These are phyloP conservation scores for Hymenoscyphus fraxineus DNA, from an alignment of 2,329 filamentous ascomycete genomes.

Conservation along the genomic window DNA sequence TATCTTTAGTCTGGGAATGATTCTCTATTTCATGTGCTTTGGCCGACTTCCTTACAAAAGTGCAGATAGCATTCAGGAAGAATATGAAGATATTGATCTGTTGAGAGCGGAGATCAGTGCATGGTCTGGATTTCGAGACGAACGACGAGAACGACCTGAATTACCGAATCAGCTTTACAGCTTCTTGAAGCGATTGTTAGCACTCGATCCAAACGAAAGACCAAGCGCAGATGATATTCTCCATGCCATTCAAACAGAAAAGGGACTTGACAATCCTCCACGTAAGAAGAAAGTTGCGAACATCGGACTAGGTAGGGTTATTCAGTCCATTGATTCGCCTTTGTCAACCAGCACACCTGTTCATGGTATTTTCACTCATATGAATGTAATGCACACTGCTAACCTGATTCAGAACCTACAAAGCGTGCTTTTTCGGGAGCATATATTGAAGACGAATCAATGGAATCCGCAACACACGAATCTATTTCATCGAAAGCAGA, in stretches of 20 bases:
- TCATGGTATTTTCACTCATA: constrained; percentile 22
- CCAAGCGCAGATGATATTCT: constrained; percentile 86
- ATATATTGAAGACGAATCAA: constrained; percentile 31
- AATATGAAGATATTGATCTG: constrained; percentile 84
- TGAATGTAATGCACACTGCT: constrained; percentile 1
- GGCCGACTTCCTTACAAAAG: constrained; percentile 79
- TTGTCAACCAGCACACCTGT: constrained; percentile 29
- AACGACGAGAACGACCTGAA: constrained; percentile 70
- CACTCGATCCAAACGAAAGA: constrained; percentile 69
- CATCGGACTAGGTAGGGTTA: constrained; percentile 29
- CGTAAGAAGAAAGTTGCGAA: constrained; percentile 26
- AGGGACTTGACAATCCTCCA: constrained; percentile 31
- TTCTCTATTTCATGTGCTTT: constrained; percentile 97
- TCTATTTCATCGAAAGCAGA: constrained; percentile 12
- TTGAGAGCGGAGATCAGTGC: constrained; percentile 79
- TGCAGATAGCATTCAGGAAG: constrained; percentile 82
- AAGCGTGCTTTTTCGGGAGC: constrained; percentile 29
- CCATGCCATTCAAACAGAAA: constrained; percentile 33
- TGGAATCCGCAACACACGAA: constrained; percentile 21
- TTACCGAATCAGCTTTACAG: constrained; percentile 82
- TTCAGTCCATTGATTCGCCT: constrained; percentile 34
- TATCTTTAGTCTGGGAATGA: constrained; percentile 98
- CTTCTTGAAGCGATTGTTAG: constrained; percentile 75
- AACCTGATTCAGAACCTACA: constrained; percentile 22
- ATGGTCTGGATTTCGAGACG: constrained; percentile 84